These are phyloP conservation scores for Verbascum thapsus DNA, from an alignment of 257 asterid genomes.

Conservation along the genomic window DNA sequence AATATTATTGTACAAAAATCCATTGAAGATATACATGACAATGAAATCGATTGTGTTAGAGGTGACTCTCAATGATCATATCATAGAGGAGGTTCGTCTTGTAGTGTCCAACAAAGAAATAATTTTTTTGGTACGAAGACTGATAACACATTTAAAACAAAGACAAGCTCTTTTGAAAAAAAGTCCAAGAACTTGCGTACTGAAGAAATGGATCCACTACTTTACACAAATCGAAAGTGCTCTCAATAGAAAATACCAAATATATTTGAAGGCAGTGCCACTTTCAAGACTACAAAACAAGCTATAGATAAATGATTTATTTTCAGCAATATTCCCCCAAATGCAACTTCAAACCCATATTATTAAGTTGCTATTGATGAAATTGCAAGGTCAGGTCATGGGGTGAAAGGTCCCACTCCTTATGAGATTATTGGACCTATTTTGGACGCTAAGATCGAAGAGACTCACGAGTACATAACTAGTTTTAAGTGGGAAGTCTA, in stretches of 20 bases:
- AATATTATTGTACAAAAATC: background rate
- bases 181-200: background rate
- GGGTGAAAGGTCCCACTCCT: background rate
- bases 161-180: background rate
- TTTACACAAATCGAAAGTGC: background rate
- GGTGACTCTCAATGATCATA: no score
- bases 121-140: background rate
- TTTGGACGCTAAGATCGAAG: no score
- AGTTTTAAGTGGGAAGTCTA: background rate
- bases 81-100: background rate
- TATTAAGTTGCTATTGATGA: background rate
- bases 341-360: background rate
- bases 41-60: background rate
- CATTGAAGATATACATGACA: background rate
- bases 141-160: background rate
- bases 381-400: background rate
- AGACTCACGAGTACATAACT: no score
- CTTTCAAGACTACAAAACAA: no score
- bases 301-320: no score
- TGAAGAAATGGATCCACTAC: background rate
- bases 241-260: no score
- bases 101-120: no score
- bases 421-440: background rate
- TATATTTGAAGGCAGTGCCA: no score
- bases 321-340: background rate